These are phyloP conservation scores for Periconia digitata DNA, from an alignment of 2,329 filamentous ascomycete species.

Conservation along the genomic window DNA sequence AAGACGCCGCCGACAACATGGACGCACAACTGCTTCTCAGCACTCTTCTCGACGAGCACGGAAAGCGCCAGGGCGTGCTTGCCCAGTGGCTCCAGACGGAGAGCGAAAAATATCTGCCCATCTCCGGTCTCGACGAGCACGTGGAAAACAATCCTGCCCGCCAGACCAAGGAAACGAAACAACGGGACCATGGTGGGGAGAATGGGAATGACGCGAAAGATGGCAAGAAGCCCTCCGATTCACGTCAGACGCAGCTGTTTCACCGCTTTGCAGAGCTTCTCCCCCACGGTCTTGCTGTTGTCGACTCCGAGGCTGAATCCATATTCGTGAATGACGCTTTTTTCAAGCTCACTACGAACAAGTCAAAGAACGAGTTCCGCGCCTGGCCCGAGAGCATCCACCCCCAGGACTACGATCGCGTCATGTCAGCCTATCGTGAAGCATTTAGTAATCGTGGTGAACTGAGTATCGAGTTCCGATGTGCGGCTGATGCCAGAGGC, in stretches of 20 bases:
- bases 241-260: constrained; percentile 47
- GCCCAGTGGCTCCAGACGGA: constrained; percentile 31
- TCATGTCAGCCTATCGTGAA: constrained; percentile 48
- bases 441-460: constrained; percentile 44
- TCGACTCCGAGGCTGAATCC: constrained; percentile 48
- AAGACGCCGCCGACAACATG: constrained; percentile 11
- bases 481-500: constrained; percentile 33
- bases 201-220: constrained; percentile 5
- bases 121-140: constrained; percentile 27
- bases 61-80: constrained; percentile 32
- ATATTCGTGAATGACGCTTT: constrained; percentile 52
- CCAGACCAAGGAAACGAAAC: constrained; percentile 11
- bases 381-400: constrained; percentile 52
- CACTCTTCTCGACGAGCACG: constrained; percentile 34
- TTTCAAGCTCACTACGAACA: constrained; percentile 49
- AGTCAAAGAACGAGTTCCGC: constrained; percentile 43
- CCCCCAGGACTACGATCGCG: constrained; percentile 46
- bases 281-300: constrained; percentile 49
- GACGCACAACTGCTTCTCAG: constrained; percentile 32
- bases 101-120: constrained; percentile 25
- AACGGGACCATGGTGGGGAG: constrained; percentile 8
- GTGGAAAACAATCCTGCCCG: constrained; percentile 13
- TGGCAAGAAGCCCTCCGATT: constrained; percentile 12
- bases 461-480: constrained; percentile 48
- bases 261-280: constrained; percentile 49